Evolutionary conservation across 2,329 filamentous ascomycete genomes (phyloP), one percentile per base, ranked within the genome.

Genomic region (Aspergillus ustus): DNA sequence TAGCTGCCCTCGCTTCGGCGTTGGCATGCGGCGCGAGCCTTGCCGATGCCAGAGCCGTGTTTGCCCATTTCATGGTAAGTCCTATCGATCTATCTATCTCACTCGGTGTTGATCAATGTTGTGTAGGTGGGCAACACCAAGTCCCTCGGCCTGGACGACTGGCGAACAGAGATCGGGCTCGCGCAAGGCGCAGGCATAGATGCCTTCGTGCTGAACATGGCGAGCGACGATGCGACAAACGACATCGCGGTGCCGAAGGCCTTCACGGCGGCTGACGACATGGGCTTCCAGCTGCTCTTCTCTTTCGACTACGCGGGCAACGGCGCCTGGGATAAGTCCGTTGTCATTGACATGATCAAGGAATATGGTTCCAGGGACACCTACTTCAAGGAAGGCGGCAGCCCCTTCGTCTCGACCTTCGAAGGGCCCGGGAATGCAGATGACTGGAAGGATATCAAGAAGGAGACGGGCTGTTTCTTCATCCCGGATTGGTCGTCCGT

Each of bases 361-460:
- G 56, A 62, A 19, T 74, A 73, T 55, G 66, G 66, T n/a, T 20
- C 52, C 1, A 57, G 45, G 7, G 57, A 61, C 0, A 70, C 70
- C 1, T 72, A 76, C 55, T 75, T 69, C 55, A 62, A 65, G 3
- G 66, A 74, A 52, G 54, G 71, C 3, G 66, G 66, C 4, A 68
- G 64, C 50, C 75, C 77, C 0, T 65, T 80, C 5, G 74, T 77
- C 2, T 78, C 78, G 0, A 81, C 79, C 2, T 81, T 81, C 49
- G 79, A 84, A 67, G 82, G 82, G 1, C 63, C 77, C 1, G 67
- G 70, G 5, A 76, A 73, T n/a, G 72, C 73, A 7, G 65, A 70
- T 4, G 81, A 84, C 63, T 84, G 82, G 82, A 25, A 62, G 7
- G 63, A 62, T 4, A 81, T 83, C 69, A 82, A 80, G 61, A 64